These are phyloP conservation scores for Mycena metata DNA, from an alignment of 768 basidiomycete genomes.

Conservation along the genomic window DNA sequence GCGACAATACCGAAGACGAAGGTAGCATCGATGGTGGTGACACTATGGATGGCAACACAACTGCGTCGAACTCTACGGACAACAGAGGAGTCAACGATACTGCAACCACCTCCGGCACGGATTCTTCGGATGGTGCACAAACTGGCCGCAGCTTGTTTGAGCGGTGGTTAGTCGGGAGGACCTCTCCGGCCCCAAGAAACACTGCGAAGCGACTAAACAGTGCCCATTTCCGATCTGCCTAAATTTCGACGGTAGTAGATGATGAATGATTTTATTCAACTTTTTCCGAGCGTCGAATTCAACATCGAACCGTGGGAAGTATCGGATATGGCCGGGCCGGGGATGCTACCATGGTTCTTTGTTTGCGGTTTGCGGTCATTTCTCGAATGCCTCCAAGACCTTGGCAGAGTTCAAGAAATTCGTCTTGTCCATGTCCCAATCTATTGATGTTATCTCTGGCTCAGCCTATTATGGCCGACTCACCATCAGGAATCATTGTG, in stretches of 20 bases:
- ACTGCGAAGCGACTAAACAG: conserved; percentile 13
- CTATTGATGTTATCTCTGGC: conserved; percentile 41
- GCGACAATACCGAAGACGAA: too few species aligned
- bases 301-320: too few species aligned
- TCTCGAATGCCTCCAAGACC: conserved; percentile 62
- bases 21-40: too few species aligned
- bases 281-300: too few species aligned
- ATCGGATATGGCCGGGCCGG: too few species aligned
- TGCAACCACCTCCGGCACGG: too few species aligned
- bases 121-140: neutral
- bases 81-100: too few species aligned
- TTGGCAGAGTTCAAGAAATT: conserved; percentile 56
- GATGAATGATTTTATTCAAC: neutral
- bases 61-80: too few species aligned
- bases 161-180: conserved; percentile 5
- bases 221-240: conserved; percentile 16
- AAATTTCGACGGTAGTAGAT: neutral
- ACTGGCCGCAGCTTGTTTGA: conserved; percentile 7
- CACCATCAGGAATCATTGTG: conserved; percentile 68
- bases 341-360: too few species aligned
- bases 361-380: too few species aligned
- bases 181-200: neutral
- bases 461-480: conserved; percentile 21
- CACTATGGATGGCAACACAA: too few species aligned
- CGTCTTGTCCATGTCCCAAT: conserved; percentile 57